A percentile compares a stretch with the other conserved stretches of the same genome.
Evolutionary conservation across 805 yeast species (phyloP).

Genomic region (Yarrowia hollandica): DNA sequence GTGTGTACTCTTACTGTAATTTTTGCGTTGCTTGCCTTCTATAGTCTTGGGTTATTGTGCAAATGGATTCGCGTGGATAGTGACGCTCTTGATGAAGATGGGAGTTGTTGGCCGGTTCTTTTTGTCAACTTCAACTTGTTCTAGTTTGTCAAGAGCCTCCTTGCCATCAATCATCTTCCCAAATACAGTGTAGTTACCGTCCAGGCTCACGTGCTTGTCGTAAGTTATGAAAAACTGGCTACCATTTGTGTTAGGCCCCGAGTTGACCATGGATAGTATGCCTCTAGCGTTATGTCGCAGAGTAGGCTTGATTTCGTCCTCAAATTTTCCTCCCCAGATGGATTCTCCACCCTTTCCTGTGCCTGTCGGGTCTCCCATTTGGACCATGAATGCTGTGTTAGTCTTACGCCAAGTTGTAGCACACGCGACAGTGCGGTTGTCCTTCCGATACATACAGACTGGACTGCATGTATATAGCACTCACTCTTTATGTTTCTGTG

Average conservation of each 20-base stretch:
- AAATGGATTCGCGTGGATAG: slow-evolving; percentile 49
- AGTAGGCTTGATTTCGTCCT: slow-evolving; percentile 40
- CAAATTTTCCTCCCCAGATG: slow-evolving; percentile 49
- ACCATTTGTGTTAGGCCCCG: slow-evolving; percentile 90
- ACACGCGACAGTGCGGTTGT: no score
- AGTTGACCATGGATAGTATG: slow-evolving; percentile 85
- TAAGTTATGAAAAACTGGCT: slow-evolving; percentile 89
- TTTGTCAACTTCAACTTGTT: slow-evolving; percentile 53
- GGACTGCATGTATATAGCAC: no score
- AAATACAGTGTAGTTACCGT: slow-evolving; percentile 74
- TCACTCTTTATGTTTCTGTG: slow-evolving; percentile 45
- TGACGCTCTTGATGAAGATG: slow-evolving; percentile 39
- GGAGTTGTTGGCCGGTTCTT: slow-evolving; percentile 44
- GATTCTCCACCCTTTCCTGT: slow-evolving; percentile 44
- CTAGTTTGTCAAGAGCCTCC: slow-evolving; percentile 58
- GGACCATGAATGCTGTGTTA: slow-evolving; percentile 41
- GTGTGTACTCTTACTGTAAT: neutral
- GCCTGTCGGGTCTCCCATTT: slow-evolving; percentile 44
- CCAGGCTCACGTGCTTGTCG: slow-evolving; percentile 67
- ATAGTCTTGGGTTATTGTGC: slow-evolving; percentile 36
- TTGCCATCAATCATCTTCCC: slow-evolving; percentile 57
- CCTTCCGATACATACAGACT: no score
- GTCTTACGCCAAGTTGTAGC: no score
- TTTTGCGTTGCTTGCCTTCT: neutral
- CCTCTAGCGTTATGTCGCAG: slow-evolving; percentile 78